phyloP scores from a whole-genome alignment of 192 early-diverging fungal genomes.

The Spinellus fusiger region DNA sequence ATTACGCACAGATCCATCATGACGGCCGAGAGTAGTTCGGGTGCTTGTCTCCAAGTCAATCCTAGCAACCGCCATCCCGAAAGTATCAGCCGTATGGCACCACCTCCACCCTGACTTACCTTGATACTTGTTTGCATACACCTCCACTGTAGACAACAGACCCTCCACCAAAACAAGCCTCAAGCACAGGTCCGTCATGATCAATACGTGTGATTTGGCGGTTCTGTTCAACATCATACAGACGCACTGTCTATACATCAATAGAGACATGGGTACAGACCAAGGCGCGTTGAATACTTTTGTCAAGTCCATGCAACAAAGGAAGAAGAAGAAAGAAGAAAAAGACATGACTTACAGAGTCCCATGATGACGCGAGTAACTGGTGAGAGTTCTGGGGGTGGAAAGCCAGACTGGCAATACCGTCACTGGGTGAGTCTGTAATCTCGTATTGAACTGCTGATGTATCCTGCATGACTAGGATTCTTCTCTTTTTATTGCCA shows the following conservation, averaged over 20 bases:
- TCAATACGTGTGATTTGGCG: slow-evolving; percentile 45
- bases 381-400: slow-evolving; percentile 54
- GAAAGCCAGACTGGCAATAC: slow-evolving; percentile 74
- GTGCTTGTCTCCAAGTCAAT: slow-evolving; percentile 55
- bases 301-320: too few species aligned
- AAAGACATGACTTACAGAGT: slow-evolving; percentile 54
- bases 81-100: not conserved
- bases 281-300: too few species aligned
- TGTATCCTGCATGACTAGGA: not conserved
- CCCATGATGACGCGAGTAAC: slow-evolving; percentile 87
- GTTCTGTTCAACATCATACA: slow-evolving; percentile 77
- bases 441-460: slow-evolving; percentile 58
- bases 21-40: slow-evolving; percentile 61
- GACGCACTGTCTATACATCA: slow-evolving; percentile 55
- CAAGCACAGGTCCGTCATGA: slow-evolving; percentile 72
- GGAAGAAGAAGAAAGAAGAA: not conserved
- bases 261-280: too few species aligned
- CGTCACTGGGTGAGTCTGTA: slow-evolving; percentile 75
- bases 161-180: slow-evolving; percentile 62
- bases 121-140: slow-evolving; percentile 60
- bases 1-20: slow-evolving; percentile 72
- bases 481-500: too few species aligned
- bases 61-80: slow-evolving; percentile 26
- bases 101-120: slow-evolving; percentile 31
- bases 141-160: slow-evolving; percentile 66